Evolutionary conservation across 2,329 filamentous ascomycete species (phyloP), one percentile per base, ranked within the genome.

Genomic region (Aspergillus tamarii): DNA sequence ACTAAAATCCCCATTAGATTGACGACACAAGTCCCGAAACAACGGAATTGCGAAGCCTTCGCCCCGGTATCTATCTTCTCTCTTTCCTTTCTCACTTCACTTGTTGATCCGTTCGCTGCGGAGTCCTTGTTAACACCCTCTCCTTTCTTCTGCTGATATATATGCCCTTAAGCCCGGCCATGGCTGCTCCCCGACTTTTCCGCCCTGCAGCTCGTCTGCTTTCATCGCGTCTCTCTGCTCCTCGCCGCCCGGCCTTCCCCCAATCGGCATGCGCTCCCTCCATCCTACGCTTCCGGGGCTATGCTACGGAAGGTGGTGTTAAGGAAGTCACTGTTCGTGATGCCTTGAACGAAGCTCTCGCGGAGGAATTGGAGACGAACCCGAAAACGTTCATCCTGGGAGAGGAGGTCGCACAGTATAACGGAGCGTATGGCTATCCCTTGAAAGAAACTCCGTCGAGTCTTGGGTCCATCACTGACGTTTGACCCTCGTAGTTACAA

Each of bases 401-500:
- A 75, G 95, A 99, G 86, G 95, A 99, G 85, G 95, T 99, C 77
- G 95, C 95, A 75, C 95, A 99, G 84, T 99, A 99, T 86, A 99
- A 99, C 82, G 95, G 95, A 86, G 94, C 94, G 85, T 88, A 82
- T 79, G 85, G 82, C 66, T 60, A 58, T 46, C 62, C 52, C 48
- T 52, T 11, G 14, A 30, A n/a, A 32, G 28, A 30, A 30, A 21
- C 57, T 4, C 50, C 14, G 12, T 61, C 55, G 41, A 43, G 58
- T 34, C 57, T 50, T n/a, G 16, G 8, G 11, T 26, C 9, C 28
- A 52, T 21, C 28, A 21, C 48, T 52, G 28, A 52, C 19, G 6
- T 64, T 65, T 52, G 61, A 48, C 34, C 32, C 64, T 28, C 59
- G 69, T 73, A 88, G 86, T 78, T 99, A 99, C 89, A 99, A 99